Percentiles rank a stretch among this genome's conserved stretches.
These are phyloP conservation scores for Dothiorella sarmentorum DNA, from an alignment of 2,329 filamentous ascomycete genomes.

Conservation along the genomic window DNA sequence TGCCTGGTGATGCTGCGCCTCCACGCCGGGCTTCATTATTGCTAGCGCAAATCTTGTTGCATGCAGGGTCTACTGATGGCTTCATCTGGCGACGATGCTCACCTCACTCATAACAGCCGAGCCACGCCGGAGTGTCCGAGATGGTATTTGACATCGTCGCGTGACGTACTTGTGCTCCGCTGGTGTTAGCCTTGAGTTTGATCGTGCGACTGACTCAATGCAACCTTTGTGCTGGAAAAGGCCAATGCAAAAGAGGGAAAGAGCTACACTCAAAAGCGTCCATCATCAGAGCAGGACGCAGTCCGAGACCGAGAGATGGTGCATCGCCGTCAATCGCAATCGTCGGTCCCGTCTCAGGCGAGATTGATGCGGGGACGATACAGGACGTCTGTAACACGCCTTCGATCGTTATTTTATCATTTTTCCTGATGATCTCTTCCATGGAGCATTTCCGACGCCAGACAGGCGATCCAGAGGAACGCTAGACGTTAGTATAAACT, in stretches of 20 bases:
- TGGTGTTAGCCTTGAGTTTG: neutral
- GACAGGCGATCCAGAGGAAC: neutral
- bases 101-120: too few species aligned
- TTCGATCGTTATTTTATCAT: neutral
- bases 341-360: too few species aligned
- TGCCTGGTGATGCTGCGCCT: constrained; percentile 10
- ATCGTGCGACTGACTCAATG: neutral
- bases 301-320: too few species aligned
- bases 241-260: neutral
- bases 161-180: neutral
- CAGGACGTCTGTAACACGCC: neutral
- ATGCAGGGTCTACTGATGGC: too few species aligned
- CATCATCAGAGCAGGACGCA: too few species aligned
- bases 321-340: too few species aligned
- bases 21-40: too few species aligned
- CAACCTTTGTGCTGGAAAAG: neutral
- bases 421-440: neutral
- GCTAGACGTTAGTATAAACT: constrained; percentile 15
- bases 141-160: too few species aligned
- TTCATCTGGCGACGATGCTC: too few species aligned
- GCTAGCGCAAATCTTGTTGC: too few species aligned
- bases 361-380: neutral
- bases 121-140: too few species aligned
- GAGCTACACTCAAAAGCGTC: neutral
- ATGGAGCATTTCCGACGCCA: neutral